A percentile compares a stretch with the other conserved stretches of the same genome.
phyloP scores from a whole-genome alignment of 768 basidiomycete genomes.

The Panaeolus papilionaceus region DNA sequence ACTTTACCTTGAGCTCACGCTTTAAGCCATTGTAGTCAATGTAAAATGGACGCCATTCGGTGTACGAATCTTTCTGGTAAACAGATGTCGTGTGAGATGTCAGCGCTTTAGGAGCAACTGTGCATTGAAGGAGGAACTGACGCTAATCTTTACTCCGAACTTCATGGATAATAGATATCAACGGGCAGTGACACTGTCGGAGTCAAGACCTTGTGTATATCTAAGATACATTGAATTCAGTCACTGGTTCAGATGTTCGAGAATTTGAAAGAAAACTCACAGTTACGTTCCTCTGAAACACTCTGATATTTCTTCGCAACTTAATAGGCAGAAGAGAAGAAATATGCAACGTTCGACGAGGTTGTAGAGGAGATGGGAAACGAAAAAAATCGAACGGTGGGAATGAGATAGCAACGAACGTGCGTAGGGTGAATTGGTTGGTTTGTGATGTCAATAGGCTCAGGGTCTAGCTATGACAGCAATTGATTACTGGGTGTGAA shows the following conservation, averaged over 20 bases:
- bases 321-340: constrained; percentile 12
- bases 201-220: neutral
- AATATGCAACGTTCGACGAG: constrained; percentile 15
- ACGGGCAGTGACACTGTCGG: neutral
- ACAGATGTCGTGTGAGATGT: constrained; percentile 10
- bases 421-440: constrained; percentile 26
- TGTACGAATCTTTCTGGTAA: constrained; percentile 78
- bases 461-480: neutral
- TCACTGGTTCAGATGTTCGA: neutral
- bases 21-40: constrained; percentile 91
- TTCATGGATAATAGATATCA: constrained; percentile 56
- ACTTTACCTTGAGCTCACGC: constrained; percentile 81
- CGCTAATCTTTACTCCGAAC: constrained; percentile 81
- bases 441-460: neutral
- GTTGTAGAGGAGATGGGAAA: constrained; percentile 1
- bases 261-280: neutral
- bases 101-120: constrained; percentile 6
- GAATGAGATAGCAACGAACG: constrained; percentile 33
- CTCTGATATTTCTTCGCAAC: neutral
- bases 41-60: constrained; percentile 91
- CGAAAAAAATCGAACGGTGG: constrained; percentile 13
- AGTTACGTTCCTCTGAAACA: neutral
- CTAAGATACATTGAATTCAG: neutral
- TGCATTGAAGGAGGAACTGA: constrained; percentile 34
- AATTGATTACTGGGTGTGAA: neutral